Base-by-base conservation (phyloP, 148 eudicot species). In the Rhododendron henanense region DNA sequence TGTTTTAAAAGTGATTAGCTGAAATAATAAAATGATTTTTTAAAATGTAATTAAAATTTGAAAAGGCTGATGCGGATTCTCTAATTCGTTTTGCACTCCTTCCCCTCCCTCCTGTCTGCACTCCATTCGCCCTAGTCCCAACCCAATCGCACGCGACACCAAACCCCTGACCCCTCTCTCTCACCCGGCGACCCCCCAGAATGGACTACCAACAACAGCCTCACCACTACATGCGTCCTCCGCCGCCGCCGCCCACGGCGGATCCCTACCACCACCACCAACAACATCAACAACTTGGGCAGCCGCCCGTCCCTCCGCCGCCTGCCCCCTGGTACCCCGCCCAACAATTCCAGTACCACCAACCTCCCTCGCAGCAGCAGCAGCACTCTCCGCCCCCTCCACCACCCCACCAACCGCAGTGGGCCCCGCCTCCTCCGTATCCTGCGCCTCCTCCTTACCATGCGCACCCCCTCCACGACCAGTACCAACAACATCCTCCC, bases 161-260 rank as follows among this genome's bases (percentile, higher is more conserved):
- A 69, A 69, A 13, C 18, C 28, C 28, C 28, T 28, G 28, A 28
- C 28, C 77, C 33, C 39, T 65, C 31, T 1, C 73, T 47, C 18
- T 15, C 59, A 2, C 8, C 1, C n/a, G 0, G 78, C 37, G 9
- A 73, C 35, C 14, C 4, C 23, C 7, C 1, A 15, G 5, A 13
- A 93, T 94, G 95, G 95, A 94, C 3, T 92, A 87, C 73, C 93
- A 86, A 69, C 93, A 86, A 77, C 93, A 88, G 61, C 92, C 84
- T 51, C 93, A 91, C 83, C 85, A 85, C 4, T 93, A 91, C 95
- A 76, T 88, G 90, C 79, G 90, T 47, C 93, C 94, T 3, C 94
- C 95, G 1, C 92, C 92, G 8, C 91, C 92, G 6, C 86, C 90
- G 45, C 28, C 91, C 65, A 13, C 85, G 86, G 80, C 83, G 55